phyloP scores from a whole-genome alignment of 768 basidiomycete species.

The Hypholoma sublateritium region DNA sequence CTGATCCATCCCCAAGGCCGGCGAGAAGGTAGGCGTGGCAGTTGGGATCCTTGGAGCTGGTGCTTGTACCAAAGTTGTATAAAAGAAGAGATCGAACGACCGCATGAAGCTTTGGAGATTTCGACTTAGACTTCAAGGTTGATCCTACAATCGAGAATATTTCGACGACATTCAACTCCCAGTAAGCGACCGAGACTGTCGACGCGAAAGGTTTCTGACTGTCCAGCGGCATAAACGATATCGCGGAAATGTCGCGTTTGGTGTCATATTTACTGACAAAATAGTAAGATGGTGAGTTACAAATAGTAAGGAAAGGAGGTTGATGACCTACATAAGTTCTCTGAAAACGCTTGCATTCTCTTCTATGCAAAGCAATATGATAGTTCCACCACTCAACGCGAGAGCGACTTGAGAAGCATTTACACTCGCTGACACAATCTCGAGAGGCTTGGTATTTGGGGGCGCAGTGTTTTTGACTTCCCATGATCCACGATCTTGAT shows the following conservation, averaged over 20 bases:
- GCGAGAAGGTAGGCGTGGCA: conserved; percentile 60
- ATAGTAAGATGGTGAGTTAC: not conserved
- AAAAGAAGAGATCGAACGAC: conserved; percentile 47
- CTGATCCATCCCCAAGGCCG: conserved; percentile 75
- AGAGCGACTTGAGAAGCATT: conserved; percentile 69
- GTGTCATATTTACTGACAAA: conserved; percentile 8
- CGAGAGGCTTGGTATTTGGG: conserved; percentile 21
- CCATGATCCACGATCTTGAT: conserved; percentile 42
- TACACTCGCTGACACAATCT: conserved; percentile 68
- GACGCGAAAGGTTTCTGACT: conserved; percentile 42
- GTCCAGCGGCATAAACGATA: conserved; percentile 64
- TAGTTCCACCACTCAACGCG: conserved; percentile 51
- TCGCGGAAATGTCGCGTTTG: conserved; percentile 60
- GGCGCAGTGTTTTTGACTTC: conserved; percentile 9
- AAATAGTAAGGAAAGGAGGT: not conserved
- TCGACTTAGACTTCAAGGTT: conserved; percentile 24
- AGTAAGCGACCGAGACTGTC: conserved; percentile 68
- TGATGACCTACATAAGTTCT: conserved; percentile 13
- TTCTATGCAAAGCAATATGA: conserved; percentile 51
- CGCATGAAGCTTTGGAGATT: conserved; percentile 36
- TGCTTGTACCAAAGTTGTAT: conserved; percentile 58
- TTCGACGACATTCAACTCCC: conserved; percentile 66
- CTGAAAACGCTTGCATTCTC: conserved; percentile 28
- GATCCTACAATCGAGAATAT: conserved; percentile 39
- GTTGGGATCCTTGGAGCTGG: conserved; percentile 30